These are phyloP conservation scores for Chrysoporthe austroafricana DNA, from an alignment of 2,329 filamentous ascomycete species.

Conservation along the genomic window DNA sequence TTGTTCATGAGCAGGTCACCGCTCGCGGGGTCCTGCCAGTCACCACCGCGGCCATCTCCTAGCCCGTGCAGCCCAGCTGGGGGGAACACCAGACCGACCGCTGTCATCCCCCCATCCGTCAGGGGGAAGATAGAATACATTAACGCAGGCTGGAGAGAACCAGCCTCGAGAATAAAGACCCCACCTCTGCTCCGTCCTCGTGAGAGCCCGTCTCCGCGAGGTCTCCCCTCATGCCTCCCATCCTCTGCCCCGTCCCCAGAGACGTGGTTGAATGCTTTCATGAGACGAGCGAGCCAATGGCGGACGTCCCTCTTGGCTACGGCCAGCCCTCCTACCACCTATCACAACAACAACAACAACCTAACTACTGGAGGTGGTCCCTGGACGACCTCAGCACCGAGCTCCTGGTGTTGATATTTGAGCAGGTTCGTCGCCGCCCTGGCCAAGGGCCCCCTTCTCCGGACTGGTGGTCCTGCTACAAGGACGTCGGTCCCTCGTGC, in stretches of 20 bases:
- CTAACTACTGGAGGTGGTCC: slow-evolving; percentile 33
- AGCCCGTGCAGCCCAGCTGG: not conserved
- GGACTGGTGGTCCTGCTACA: not conserved
- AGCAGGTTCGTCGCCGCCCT: slow-evolving; percentile 40
- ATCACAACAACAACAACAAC: slow-evolving; percentile 13
- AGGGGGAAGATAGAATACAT: not conserved
- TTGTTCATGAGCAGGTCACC: not conserved
- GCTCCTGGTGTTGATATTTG: slow-evolving; percentile 46
- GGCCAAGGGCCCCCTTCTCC: not conserved
- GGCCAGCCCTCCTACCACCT: slow-evolving; percentile 29
- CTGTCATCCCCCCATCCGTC: not conserved
- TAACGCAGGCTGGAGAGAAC: not conserved
- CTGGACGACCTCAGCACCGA: slow-evolving; percentile 47
- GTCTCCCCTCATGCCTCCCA: slow-evolving; percentile 17
- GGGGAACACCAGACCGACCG: not conserved
- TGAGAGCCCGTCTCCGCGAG: slow-evolving; percentile 18
- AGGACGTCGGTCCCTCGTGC: no score
- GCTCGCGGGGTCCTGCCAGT: not conserved
- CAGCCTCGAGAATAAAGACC: slow-evolving; percentile 17
- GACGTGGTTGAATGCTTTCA: slow-evolving; percentile 16
- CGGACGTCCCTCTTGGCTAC: slow-evolving; percentile 30
- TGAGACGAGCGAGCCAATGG: slow-evolving; percentile 31
- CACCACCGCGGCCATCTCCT: not conserved
- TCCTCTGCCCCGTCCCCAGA: slow-evolving; percentile 10
- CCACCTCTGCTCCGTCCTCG: slow-evolving; percentile 14